Evolutionary conservation across 805 yeast species (phyloP).

Genomic region (Candida golubevii): DNA sequence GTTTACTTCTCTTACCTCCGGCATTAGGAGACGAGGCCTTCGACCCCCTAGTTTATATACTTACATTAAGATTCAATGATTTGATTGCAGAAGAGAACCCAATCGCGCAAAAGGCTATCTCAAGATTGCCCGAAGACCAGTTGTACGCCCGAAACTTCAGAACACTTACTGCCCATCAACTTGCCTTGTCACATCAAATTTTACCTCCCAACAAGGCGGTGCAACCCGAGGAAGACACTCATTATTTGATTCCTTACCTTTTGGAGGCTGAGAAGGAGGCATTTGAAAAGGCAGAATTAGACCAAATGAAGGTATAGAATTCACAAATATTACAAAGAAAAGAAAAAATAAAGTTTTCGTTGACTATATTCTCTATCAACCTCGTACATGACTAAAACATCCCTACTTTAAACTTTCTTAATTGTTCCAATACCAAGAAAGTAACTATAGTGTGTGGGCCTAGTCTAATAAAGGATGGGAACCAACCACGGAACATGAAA

Average conservation of each 20-base stretch:
- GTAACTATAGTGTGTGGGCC: constrained; percentile 80
- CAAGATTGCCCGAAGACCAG: constrained; percentile 81
- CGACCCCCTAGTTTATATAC: constrained; percentile 7
- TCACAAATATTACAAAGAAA: not conserved
- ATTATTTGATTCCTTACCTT: constrained; percentile 82
- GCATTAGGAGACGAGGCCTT: too few species aligned
- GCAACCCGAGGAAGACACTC: constrained; percentile 73
- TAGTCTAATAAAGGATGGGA: constrained; percentile 78
- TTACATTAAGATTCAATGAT: constrained; percentile 65
- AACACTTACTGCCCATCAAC: constrained; percentile 88
- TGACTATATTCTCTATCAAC: too few species aligned
- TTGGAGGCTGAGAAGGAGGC: constrained; percentile 93
- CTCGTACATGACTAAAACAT: constrained; percentile 25
- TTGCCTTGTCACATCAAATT: constrained; percentile 75
- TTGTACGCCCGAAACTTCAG: constrained; percentile 90
- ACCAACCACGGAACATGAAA: constrained; percentile 89
- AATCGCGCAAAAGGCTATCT: constrained; percentile 77
- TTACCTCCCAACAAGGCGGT: constrained; percentile 78
- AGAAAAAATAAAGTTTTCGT: not conserved
- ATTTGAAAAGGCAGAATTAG: constrained; percentile 81
- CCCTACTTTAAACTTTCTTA: constrained; percentile 51
- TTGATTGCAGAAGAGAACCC: constrained; percentile 84
- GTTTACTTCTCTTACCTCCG: too few species aligned
- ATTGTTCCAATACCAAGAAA: constrained; percentile 62
- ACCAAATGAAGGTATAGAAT: constrained; percentile 51